These are phyloP conservation scores for Nicotiana sylvestris DNA, from an alignment of 257 asterid species.

Conservation along the genomic window DNA sequence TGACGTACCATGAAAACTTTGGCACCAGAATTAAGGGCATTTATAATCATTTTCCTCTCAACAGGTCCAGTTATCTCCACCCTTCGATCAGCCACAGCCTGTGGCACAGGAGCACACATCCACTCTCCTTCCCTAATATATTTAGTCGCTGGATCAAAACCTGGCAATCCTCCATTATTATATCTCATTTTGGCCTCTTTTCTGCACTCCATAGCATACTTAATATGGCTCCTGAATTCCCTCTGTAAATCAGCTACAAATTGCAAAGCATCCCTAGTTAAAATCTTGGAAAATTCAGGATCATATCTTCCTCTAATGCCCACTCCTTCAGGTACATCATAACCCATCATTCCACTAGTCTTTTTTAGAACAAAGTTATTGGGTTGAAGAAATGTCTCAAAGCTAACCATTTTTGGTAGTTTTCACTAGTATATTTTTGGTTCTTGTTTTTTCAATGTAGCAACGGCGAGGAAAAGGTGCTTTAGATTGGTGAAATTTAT, in stretches of 20 bases:
- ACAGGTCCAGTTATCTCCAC: conserved; percentile 98
- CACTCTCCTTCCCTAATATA: conserved; percentile 60
- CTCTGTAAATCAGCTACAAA: conserved; percentile 76
- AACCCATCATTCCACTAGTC: conserved; percentile 23
- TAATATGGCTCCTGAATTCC: conserved; percentile 57
- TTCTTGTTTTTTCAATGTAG: not conserved
- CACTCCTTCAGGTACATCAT: conserved; percentile 82
- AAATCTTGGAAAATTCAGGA: conserved; percentile 49
- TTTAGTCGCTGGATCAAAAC: conserved; percentile 76
- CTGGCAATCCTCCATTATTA: conserved; percentile 62
- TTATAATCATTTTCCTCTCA: conserved; percentile 92
- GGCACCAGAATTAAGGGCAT: conserved; percentile 96
- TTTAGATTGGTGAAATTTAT: conserved; percentile 2
- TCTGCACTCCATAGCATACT: conserved; percentile 78
- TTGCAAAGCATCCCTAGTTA: conserved; percentile 58
- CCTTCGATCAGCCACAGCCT: conserved; percentile 79
- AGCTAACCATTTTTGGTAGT: conserved; percentile 46
- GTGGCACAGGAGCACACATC: conserved; percentile 68
- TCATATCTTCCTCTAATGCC: conserved; percentile 81
- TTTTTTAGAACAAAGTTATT: conserved; percentile 26
- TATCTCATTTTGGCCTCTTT: conserved; percentile 60
- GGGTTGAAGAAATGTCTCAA: conserved; percentile 38
- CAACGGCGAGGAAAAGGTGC: not conserved
- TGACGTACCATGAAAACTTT: conserved; percentile 83
- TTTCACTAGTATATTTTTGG: not conserved